phyloP scores from a whole-genome alignment of 202 grass and related monocot genomes.

The Zoysia matrella region DNA sequence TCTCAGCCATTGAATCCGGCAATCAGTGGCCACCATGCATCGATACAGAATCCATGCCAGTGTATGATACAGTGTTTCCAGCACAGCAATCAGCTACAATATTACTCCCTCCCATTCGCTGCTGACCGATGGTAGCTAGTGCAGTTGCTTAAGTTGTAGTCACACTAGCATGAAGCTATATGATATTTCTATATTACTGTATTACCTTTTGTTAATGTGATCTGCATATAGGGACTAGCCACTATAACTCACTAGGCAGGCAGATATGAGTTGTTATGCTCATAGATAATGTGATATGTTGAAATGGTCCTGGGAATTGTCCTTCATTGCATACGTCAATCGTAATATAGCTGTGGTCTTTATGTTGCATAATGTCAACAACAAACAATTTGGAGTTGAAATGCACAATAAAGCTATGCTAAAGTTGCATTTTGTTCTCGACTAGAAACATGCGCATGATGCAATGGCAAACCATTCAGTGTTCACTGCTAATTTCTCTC shows the following conservation, averaged over 20 bases:
- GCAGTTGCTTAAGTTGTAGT: too few species aligned
- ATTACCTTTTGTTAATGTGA: conserved; percentile 8
- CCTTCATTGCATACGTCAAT: not conserved
- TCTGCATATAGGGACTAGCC: not conserved
- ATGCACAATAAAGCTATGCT: not conserved
- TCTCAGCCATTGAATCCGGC: too few species aligned
- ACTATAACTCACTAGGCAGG: not conserved
- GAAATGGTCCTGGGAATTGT: conserved; percentile 10
- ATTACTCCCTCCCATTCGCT: too few species aligned
- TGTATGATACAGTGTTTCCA: too few species aligned
- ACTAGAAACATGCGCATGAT: not conserved
- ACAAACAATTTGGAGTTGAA: not conserved
- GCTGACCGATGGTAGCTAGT: too few species aligned
- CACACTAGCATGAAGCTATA: not conserved
- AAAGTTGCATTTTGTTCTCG: not conserved
- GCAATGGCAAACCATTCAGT: conserved; percentile 12
- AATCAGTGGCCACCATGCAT: too few species aligned
- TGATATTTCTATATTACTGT: not conserved
- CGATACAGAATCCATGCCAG: too few species aligned
- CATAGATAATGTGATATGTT: not conserved
- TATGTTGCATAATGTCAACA: conserved; percentile 11
- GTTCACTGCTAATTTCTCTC: conserved; percentile 7
- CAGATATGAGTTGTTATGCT: conserved; percentile 18
- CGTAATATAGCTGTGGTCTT: not conserved
- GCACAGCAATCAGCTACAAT: too few species aligned